Base-by-base conservation (phyloP, 306 rosid species). In the Citrullus colocynthis region DNA sequence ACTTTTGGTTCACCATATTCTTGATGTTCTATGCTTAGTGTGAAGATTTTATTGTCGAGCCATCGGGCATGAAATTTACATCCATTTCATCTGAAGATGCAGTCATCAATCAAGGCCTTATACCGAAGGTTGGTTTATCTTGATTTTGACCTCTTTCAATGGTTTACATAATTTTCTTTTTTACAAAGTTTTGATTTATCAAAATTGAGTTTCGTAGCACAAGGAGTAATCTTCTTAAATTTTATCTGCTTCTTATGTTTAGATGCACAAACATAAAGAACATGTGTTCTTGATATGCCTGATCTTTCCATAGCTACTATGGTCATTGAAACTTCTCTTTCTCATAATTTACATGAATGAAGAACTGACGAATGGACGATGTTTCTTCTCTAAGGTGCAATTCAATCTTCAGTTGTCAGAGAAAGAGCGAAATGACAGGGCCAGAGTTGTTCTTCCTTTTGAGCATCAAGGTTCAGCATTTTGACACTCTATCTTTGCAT, bases 381-480 rank as follows among this genome's bases (percentile, higher is more conserved):
- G 52, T 17, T 80, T 82, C 80, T 78, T 56, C 69, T 58, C 73
- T 74, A 86, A 94, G 98, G 91, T 91, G 45, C 98, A 90, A 12
- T 94, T 94, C 82, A 94, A 82, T 87, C 91, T 92, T 78, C 91
- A 94, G 84, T 81, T 94, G 59, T 90, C 98, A 24, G 97, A 92
- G 90, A 92, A 94, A 87, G 98, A 94, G 88, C 84, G 77, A 85
- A 82, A 41, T 20, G 98, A 94, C 79, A 92, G 93, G 88, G 93
- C 96, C 66, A 89, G 86, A 42, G 98, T 94, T 76, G 92, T 92
- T 76, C 97, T 94, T 78, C 97, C 98, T 73, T 94, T 94, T 80
- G 97, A 94, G 83, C 98, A 94, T 82, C 98, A 90, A 83, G 98
- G 98, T 92, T 69, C 36, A 0, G 9, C 82, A 20, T 11, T 21